Conservation (phyloP, 345 rosid species). For the Abelmoschus esculentus region DNA sequence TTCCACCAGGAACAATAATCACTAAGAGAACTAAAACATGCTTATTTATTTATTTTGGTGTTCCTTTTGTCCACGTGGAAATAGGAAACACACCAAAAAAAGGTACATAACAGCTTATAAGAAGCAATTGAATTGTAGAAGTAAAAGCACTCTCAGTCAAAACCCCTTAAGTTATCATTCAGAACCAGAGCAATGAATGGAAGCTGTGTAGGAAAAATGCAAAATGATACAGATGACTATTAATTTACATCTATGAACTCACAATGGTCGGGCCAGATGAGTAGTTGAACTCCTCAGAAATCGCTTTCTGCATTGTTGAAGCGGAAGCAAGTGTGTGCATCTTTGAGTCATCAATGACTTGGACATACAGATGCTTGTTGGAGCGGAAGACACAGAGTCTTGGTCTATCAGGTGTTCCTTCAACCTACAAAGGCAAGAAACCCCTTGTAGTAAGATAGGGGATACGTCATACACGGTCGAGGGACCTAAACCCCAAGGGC, state of each 20-base stretch:
- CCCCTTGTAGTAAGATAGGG: not conserved
- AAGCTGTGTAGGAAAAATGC: not conserved
- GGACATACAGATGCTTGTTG: conserved; percentile 84
- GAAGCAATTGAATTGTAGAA: not conserved
- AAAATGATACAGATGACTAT: not conserved
- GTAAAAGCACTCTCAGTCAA: not conserved
- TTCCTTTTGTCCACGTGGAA: no score
- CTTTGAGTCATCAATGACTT: conserved; percentile 93
- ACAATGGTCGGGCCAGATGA: conserved; percentile 75
- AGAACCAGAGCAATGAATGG: not conserved
- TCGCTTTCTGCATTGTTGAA: conserved; percentile 71
- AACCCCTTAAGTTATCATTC: not conserved
- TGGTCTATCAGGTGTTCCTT: conserved; percentile 86
- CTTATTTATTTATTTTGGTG: no score
- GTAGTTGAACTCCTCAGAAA: conserved; percentile 54
- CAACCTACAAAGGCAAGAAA: conserved; percentile 32
- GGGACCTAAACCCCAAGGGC: not conserved
- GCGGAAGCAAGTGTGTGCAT: conserved; percentile 96
- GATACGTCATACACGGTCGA: not conserved
- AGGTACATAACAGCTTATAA: not conserved
- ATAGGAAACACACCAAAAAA: not conserved
- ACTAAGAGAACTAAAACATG: no score
- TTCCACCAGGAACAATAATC: no score
- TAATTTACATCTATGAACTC: conserved; percentile 23
- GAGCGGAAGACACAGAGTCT: conserved; percentile 75